phyloP scores from a whole-genome alignment of 148 eudicot species.

The Pharnaceum exiguum region DNA sequence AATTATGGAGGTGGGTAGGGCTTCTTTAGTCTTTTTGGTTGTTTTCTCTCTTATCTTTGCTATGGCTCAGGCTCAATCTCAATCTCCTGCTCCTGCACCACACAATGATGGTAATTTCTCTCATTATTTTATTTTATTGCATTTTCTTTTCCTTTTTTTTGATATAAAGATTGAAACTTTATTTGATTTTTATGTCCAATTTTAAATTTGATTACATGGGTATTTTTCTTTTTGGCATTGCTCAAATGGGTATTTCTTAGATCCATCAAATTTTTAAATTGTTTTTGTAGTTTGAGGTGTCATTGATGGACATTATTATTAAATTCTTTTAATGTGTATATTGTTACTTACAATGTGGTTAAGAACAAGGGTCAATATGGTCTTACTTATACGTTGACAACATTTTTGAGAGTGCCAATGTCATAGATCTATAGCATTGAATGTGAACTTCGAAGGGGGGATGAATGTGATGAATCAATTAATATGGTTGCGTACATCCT shows the following conservation, averaged over 20 bases:
- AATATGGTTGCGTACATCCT: not conserved
- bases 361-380: too few species aligned
- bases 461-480: not conserved
- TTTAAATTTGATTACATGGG: not conserved
- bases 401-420: not conserved
- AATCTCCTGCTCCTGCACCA: conserved; percentile 45
- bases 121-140: not conserved
- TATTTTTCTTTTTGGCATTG: conserved; percentile 1
- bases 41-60: conserved; percentile 36
- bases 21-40: conserved; percentile 32
- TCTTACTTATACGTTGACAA: too few species aligned
- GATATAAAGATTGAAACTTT: not conserved
- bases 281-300: too few species aligned
- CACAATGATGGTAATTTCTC: conserved; percentile 36
- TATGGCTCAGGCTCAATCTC: conserved; percentile 34
- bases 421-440: conserved; percentile 19
- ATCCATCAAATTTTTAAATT: conserved; percentile 13
- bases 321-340: too few species aligned
- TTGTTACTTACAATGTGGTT: too few species aligned
- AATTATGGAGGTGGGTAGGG: conserved; percentile 37
- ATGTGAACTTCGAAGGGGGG: not conserved
- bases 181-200: not conserved
- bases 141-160: not conserved
- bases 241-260: conserved; percentile 1
- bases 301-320: too few species aligned